Base-by-base conservation (phyloP, 2,329 filamentous ascomycete species). In the Cladophialophora bantiana region DNA sequence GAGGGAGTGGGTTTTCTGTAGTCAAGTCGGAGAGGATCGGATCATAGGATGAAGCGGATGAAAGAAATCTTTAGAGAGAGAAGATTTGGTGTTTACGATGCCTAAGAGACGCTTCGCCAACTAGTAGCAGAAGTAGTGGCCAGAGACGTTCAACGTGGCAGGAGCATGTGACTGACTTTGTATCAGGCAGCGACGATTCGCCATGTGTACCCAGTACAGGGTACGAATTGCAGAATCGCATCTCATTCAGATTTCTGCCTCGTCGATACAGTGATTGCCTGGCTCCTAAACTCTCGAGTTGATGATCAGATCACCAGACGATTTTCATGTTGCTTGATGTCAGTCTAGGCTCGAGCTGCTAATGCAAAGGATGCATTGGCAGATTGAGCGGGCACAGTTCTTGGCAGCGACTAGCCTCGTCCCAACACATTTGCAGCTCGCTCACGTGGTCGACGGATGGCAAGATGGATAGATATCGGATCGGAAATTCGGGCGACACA, bases 171-270 rank as follows among this genome's bases (percentile, higher is more conserved):
- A 50, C 45, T 26, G 18, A n/a, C 5, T 6, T 6, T 18, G 4
- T 50, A 50, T 50, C 45, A 50, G 45, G 45, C 45, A 50, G 18
- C 45, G 45, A 50, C 18, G 1, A 50, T 50, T 50, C 45, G 10
- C 45, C 18, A 9, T 26, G 26, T 26, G 26, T 26, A 26, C 2
- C 26, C 2, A 26, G 26, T 26, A 26, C 26, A 26, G 7, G 5
- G 18, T 20, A 50, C 7, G 45, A 20, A 50, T 13, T 10, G 45
- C 18, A 50, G 15, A 7, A 26, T 3, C 20, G 15, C 7, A 50
- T 26, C 10, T 9, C 45, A 50, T 50, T 2, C 18, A 31, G 18
- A 3, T 48, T n/a, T 18, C 45, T 50, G 45, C 18, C 45, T 50
- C 15, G 7, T 26, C 10, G 45, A 50, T 50, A 13, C 18, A 50